Evolutionary conservation across 495 filamentous ascomycete species (phyloP).

Genomic region (Annulohypoxylon nitens): DNA sequence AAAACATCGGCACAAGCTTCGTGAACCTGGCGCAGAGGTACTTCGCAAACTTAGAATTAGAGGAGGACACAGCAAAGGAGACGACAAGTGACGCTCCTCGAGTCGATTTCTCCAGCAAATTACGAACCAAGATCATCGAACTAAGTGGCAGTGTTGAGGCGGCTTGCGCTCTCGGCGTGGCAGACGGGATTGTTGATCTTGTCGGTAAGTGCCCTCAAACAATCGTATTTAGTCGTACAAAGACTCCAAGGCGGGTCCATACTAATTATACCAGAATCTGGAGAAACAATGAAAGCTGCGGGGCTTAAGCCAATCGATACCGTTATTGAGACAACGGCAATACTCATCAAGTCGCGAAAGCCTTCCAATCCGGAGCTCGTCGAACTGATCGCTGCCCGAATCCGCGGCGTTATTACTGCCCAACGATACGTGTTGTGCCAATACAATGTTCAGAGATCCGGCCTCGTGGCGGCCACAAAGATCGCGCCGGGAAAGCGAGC

Average conservation of each 20-base stretch:
- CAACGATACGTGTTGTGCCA: conserved; percentile 95
- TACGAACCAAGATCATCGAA: conserved; percentile 88
- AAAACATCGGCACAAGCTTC: conserved; percentile 96
- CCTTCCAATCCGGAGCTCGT: conserved; percentile 84
- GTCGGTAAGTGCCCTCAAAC: conserved; percentile 74
- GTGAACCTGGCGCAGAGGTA: conserved; percentile 82
- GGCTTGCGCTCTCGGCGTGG: conserved; percentile 93
- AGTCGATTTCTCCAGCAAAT: conserved; percentile 55
- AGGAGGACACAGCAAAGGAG: conserved; percentile 53
- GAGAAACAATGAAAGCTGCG: conserved; percentile 97
- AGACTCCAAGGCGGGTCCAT: background rate
- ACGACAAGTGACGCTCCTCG: conserved; percentile 1
- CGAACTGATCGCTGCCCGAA: conserved; percentile 82
- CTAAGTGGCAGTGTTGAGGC: conserved; percentile 97
- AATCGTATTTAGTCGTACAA: conserved; percentile 8
- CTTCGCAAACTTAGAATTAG: conserved; percentile 80
- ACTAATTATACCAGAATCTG: conserved; percentile 77
- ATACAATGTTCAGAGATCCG: conserved; percentile 85
- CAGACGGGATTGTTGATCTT: conserved; percentile 96
- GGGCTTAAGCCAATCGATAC: conserved; percentile 97
- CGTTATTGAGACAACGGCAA: conserved; percentile 84
- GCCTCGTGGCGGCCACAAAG: conserved; percentile 73
- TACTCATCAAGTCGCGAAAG: conserved; percentile 90
- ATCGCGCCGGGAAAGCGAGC: conserved; percentile 97
- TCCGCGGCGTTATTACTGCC: conserved; percentile 94